Percentiles rank a stretch among this genome's conserved stretches.
phyloP scores from a whole-genome alignment of 129 eudicot species.

The Oenanthe sinensis region DNA sequence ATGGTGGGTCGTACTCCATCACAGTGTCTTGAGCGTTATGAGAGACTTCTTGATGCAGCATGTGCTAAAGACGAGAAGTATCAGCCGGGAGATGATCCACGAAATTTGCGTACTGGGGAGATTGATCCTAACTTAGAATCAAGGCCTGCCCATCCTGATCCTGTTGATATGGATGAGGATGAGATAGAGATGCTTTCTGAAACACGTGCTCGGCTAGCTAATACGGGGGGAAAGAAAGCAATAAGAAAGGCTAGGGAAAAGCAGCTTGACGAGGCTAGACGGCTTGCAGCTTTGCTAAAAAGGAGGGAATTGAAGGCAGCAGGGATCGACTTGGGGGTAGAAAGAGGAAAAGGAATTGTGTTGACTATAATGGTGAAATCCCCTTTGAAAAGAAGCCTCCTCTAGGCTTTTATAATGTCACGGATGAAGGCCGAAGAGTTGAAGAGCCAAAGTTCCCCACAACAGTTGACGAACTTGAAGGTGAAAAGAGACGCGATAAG shows the following conservation, averaged over 20 bases:
- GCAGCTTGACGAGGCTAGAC: constrained; percentile 93
- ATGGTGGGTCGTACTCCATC: constrained; percentile 90
- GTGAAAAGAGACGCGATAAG: constrained; percentile 77
- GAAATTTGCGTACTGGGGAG: constrained; percentile 89
- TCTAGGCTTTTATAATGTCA: constrained; percentile 78
- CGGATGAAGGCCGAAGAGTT: constrained; percentile 61
- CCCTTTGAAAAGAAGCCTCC: constrained; percentile 96
- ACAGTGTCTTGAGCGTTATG: constrained; percentile 89
- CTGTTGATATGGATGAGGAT: constrained; percentile 98
- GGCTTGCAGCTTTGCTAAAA: constrained; percentile 93
- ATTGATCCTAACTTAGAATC: constrained; percentile 89
- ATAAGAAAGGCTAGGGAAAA: constrained; percentile 95
- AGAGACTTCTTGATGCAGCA: constrained; percentile 88
- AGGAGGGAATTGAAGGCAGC: constrained; percentile 95
- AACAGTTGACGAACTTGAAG: constrained; percentile 83
- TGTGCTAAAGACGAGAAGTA: constrained; percentile 86
- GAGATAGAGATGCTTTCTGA: constrained; percentile 99
- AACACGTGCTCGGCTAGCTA: constrained; percentile 88
- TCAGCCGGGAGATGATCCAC: constrained; percentile 80
- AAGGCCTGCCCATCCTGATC: constrained; percentile 96
- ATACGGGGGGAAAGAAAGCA: constrained; percentile 93
- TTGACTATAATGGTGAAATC: constrained; percentile 89
- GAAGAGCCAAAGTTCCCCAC: constrained; percentile 75
- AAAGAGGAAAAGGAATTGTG: constrained; percentile 79
- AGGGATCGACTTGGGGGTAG: constrained; percentile 61